These are phyloP conservation scores for Heimioporus sp. DNA, from an alignment of 768 basidiomycete genomes.

Conservation along the genomic window DNA sequence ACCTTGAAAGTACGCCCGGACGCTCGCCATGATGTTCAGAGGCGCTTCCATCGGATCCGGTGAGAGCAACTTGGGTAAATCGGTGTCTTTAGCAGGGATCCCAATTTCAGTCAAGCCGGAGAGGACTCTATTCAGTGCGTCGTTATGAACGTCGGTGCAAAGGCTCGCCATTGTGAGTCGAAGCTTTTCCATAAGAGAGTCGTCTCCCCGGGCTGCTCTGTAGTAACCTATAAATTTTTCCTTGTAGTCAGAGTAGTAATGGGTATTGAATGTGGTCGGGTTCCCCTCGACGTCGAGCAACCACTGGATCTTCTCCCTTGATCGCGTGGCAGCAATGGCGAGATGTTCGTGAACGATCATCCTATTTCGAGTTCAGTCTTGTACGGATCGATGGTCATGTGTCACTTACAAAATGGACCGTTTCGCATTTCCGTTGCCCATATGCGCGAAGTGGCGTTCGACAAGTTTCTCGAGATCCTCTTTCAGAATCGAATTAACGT, in stretches of 20 bases:
- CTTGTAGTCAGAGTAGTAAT: slow-evolving; percentile 49
- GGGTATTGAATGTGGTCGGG: slow-evolving; percentile 52
- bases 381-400: not conserved
- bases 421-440: slow-evolving; percentile 44
- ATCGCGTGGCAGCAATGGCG: slow-evolving; percentile 37
- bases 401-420: slow-evolving; percentile 40
- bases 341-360: slow-evolving; percentile 51
- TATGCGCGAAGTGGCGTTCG: slow-evolving; percentile 45
- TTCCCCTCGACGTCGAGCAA: slow-evolving; percentile 46
- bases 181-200: slow-evolving; percentile 9
- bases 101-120: slow-evolving; percentile 15
- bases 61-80: slow-evolving; percentile 50
- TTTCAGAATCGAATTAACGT: slow-evolving; percentile 36
- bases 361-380: slow-evolving; percentile 27
- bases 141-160: not conserved
- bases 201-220: slow-evolving; percentile 28
- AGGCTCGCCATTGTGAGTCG: not conserved
- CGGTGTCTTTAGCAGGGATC: slow-evolving; percentile 36
- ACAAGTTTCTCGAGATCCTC: slow-evolving; percentile 44
- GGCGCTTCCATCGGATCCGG: slow-evolving; percentile 54
- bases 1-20: slow-evolving; percentile 78
- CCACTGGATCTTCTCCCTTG: slow-evolving; percentile 46
- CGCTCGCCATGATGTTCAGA: slow-evolving; percentile 65
- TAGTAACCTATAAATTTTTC: slow-evolving; percentile 51
- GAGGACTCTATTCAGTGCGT: slow-evolving; percentile 30